Percentiles rank a stretch among this genome's conserved stretches.
phyloP scores from a whole-genome alignment of 2,329 filamentous ascomycete genomes.

The Phoma herbarum region DNA sequence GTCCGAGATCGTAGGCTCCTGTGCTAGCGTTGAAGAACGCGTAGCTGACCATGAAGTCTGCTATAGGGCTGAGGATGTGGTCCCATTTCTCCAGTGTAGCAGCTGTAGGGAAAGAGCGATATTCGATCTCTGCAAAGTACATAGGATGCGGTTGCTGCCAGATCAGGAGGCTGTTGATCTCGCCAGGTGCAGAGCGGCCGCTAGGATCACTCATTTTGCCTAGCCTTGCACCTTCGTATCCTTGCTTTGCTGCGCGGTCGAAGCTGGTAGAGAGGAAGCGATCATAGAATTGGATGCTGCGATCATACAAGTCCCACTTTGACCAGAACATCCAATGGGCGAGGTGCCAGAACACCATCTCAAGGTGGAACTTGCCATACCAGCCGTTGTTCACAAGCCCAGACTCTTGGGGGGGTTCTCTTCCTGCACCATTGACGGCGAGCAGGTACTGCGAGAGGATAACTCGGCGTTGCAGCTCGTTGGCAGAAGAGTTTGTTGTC shows the following conservation, averaged over 20 bases:
- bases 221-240: slow-evolving; percentile 57
- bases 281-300: slow-evolving; percentile 60
- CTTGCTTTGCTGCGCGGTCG: slow-evolving; percentile 49
- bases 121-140: slow-evolving; percentile 64
- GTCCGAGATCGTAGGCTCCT: slow-evolving; percentile 62
- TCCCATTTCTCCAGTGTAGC: slow-evolving; percentile 64
- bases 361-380: slow-evolving; percentile 66
- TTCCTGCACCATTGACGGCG: slow-evolving; percentile 62
- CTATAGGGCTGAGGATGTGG: slow-evolving; percentile 59
- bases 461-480: slow-evolving; percentile 62
- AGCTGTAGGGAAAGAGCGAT: slow-evolving; percentile 55
- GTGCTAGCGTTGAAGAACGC: slow-evolving; percentile 64
- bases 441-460: slow-evolving; percentile 64
- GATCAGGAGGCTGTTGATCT: slow-evolving; percentile 65
- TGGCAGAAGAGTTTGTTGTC: slow-evolving; percentile 52
- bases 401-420: slow-evolving; percentile 58
- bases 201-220: slow-evolving; percentile 67
- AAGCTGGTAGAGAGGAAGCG: slow-evolving; percentile 55
- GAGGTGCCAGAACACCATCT: slow-evolving; percentile 65
- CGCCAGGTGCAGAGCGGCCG: slow-evolving; percentile 64
- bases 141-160: slow-evolving; percentile 64
- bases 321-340: slow-evolving; percentile 62
- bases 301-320: slow-evolving; percentile 57
- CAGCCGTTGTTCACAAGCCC: slow-evolving; percentile 64
- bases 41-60: slow-evolving; percentile 68